Evolutionary conservation across 148 eudicot species (phyloP).

Genomic region (Rhododendron henanense): DNA sequence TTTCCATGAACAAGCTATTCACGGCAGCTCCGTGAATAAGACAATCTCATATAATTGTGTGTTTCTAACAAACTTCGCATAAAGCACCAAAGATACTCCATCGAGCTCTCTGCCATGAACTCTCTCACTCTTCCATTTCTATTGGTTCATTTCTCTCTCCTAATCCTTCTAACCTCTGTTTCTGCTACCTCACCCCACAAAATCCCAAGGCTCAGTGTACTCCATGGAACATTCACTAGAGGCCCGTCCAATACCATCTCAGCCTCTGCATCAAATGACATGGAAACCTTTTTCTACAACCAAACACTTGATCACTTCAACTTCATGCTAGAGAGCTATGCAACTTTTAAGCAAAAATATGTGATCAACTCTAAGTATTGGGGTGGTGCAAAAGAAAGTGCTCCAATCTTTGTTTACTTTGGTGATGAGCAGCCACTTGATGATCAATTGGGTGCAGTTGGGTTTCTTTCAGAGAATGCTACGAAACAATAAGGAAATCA

Average conservation of each 20-base stretch:
- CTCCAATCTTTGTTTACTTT: conserved; percentile 17
- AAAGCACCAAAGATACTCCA: not conserved
- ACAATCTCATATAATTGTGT: too few relatives aligned
- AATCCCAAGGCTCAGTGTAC: not conserved
- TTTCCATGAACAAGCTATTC: too few relatives aligned
- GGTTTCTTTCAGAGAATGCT: conserved; percentile 17
- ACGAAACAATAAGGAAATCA: conserved; percentile 33
- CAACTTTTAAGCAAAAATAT: conserved; percentile 10
- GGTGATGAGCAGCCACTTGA: conserved; percentile 14
- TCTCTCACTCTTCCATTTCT: not conserved
- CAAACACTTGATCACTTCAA: conserved; percentile 20
- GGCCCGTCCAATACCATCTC: not conserved
- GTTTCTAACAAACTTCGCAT: not conserved
- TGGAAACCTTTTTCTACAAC: conserved; percentile 6
- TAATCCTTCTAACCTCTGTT: not conserved
- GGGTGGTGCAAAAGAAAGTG: conserved; percentile 11
- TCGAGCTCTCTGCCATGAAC: not conserved
- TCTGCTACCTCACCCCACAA: not conserved
- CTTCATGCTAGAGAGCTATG: conserved; percentile 6
- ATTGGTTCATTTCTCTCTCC: not conserved
- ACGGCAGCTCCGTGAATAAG: too few relatives aligned
- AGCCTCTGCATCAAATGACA: not conserved
- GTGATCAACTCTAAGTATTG: conserved; percentile 7
- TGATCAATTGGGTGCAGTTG: not conserved
- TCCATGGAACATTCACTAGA: not conserved